phyloP scores from a whole-genome alignment of 75 land plant species.

The Pinus albicaulis region DNA sequence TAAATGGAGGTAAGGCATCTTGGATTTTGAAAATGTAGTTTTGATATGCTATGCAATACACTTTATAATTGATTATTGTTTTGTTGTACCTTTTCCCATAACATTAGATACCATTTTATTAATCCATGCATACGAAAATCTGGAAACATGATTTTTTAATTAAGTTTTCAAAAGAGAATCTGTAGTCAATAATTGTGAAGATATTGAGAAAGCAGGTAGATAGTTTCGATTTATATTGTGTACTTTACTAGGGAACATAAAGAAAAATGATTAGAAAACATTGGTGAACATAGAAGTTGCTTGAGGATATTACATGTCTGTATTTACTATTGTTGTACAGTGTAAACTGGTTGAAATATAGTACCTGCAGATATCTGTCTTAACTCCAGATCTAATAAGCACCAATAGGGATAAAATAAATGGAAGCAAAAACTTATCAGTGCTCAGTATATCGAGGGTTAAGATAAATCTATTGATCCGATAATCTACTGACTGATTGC shows the following conservation, averaged over 20 bases:
- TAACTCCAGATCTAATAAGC: too few relatives aligned
- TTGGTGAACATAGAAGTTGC: not conserved
- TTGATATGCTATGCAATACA: not conserved
- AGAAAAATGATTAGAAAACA: not conserved
- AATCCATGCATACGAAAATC: not conserved
- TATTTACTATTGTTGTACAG: not conserved
- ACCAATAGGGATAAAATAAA: too few relatives aligned
- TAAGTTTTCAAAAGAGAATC: not conserved
- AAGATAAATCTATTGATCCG: too few relatives aligned
- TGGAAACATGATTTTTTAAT: not conserved
- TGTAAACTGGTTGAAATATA: too few relatives aligned
- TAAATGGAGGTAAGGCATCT: slow-evolving; percentile 71
- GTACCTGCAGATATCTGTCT: too few relatives aligned
- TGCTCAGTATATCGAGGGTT: too few relatives aligned
- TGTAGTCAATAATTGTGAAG: not conserved
- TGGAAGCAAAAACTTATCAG: too few relatives aligned
- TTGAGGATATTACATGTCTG: not conserved
- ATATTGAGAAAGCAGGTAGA: not conserved
- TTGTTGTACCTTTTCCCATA: not conserved
- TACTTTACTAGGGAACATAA: not conserved
- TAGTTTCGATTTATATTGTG: not conserved
- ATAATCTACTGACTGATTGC: too few relatives aligned
- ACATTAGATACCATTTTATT: not conserved
- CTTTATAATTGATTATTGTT: not conserved
- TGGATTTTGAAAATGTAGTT: not conserved